These are phyloP conservation scores for Aspergillus niger DNA, from an alignment of 2,329 filamentous ascomycete species.

Conservation along the genomic window DNA sequence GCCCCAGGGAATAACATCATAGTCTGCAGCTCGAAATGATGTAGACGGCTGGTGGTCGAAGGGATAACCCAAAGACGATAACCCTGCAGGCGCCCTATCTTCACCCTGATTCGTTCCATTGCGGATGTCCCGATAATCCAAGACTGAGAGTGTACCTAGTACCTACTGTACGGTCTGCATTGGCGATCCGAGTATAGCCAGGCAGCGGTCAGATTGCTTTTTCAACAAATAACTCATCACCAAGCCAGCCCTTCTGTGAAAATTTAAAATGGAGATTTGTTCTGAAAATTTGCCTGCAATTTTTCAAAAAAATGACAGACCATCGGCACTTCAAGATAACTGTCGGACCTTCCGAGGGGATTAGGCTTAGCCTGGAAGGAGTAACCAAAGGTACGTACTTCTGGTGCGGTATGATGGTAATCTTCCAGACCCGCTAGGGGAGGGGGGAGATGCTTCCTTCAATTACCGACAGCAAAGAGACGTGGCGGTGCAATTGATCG, in stretches of 20 bases:
- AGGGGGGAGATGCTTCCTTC: neutral
- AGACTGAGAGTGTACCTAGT: neutral
- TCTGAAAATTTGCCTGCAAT: neutral
- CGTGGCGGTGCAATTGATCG: slow-evolving; percentile 18
- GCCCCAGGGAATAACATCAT: neutral
- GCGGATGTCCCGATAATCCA: neutral
- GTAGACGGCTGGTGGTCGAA: neutral
- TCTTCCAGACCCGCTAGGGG: neutral
- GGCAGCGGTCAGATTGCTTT: neutral
- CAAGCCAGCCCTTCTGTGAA: neutral
- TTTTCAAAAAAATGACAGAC: neutral
- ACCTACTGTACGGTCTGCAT: neutral
- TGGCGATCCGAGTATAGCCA: neutral
- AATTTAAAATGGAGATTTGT: neutral
- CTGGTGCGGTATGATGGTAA: neutral
- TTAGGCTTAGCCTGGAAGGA: neutral
- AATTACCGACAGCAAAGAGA: slow-evolving; percentile 8
- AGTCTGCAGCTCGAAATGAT: neutral
- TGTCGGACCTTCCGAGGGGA: neutral
- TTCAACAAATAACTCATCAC: neutral
- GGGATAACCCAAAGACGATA: neutral
- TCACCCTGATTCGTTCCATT: neutral
- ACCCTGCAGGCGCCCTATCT: neutral
- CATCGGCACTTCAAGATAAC: neutral
- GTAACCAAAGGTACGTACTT: neutral